Base-by-base conservation (phyloP, 441 rosid genomes). In the Gossypium trilobum region DNA sequence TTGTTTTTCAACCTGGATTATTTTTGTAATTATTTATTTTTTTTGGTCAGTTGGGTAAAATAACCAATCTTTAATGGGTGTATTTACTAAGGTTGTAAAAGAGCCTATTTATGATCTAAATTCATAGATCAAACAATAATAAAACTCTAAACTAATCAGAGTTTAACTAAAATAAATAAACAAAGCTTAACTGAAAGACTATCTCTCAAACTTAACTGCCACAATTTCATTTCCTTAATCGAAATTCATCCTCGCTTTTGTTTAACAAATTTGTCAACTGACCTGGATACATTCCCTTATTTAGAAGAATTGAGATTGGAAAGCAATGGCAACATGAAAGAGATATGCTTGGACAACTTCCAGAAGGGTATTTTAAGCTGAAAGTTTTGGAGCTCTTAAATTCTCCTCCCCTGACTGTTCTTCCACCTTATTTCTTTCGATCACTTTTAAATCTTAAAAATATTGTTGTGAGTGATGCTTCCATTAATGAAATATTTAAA, bases 251-350 rank as follows among this genome's bases (percentile, higher is more conserved):
- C 2, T 20, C 3, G 17, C 31, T 65, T 46, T 23, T 11, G 22
- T 66, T 46, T 46, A 66, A 66, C 42, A 46, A 20, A 14, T 23
- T 66, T 19, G 14, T 62, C 23, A 25, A 31, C 4, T 62, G 44
- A 52, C 1, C 75, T 78, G 86, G 48, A n/a, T 10, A 20, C 63
- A 2, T 33, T 65, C 59, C 64, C 64, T 17, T 69, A 71, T 23
- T 64, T 83, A 70, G 74, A 72, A 51, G 65, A 52, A 57, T 14
- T 80, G 51, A 70, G 5, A 44, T 71, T 75, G 42, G 54, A 36
- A n/a, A 1, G 36, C 54, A 77, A 3, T 23, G 63, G 52, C 63
- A 29, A 23, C 13, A 2, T 60, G 54, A 68, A 0, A 13, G 69
- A 59, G 74, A 60, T 64, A 63, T 46, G 20, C 60, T 66, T 9